Base-by-base conservation (phyloP, 2,329 filamentous ascomycete species). In the Colletotrichum echinochloae region DNA sequence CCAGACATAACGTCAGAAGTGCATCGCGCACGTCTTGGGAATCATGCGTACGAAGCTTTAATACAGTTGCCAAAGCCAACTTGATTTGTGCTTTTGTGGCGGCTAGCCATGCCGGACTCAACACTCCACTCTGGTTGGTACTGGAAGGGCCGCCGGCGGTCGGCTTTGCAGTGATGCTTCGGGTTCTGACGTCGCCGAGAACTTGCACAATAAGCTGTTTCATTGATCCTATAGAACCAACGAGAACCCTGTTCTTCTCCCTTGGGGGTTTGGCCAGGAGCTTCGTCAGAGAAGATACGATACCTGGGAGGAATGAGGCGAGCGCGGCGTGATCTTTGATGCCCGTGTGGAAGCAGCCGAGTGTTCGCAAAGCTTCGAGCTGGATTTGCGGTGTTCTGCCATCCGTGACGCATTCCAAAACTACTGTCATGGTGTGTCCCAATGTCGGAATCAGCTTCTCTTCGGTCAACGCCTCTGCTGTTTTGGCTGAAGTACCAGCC, bases 221-320 rank as follows among this genome's bases (percentile, higher is more conserved):
- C 14, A 96, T 80, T 0, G 89, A 84, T 9, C 87, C 82, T 9
- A 97, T 78, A 23, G 88, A 88, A 65, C 82, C 82, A 30, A 90
- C 82, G 8, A 98, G 82, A 0, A 97, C 87, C 49, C 86, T 79
- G 1, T 79, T 80, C 74, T 87, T 89, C 54, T 84, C 82, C 14
- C 87, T 86, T 49, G 87, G 88, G 0, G 91, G 92, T 0, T 90
- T 89, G 5, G 92, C 91, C 60, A 97, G 82, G 0, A 94, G 83
- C 76, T 92, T 95, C 2, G 92, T 91, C 30, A 99, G 83, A 1
- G 90, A 89, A 3, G 96, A 98, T 0, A 97, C 89, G 0, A 94
- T 94, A 12, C 95, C 94, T 0, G 97, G 96, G 51, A 98, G 85
- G 76, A 99, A 96, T 72, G 89, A 95, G 12, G 94, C 93, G 66